These are phyloP conservation scores for Leptodontidium sp. DNA, from an alignment of 2,329 filamentous ascomycete genomes.

Conservation along the genomic window DNA sequence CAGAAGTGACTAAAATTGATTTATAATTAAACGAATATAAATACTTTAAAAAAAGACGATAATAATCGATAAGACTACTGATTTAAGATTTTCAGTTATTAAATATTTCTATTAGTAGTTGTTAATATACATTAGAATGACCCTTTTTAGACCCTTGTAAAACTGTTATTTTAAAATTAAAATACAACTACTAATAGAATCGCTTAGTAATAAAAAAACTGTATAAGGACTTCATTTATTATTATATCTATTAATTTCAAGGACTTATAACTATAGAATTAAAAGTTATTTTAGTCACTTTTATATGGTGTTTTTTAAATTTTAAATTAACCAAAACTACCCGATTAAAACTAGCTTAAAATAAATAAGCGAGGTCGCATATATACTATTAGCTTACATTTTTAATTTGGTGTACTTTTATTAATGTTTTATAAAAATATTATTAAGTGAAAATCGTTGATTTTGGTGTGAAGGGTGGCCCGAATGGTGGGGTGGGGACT, in stretches of 20 bases:
- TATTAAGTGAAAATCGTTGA: background rate
- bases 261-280: constrained; percentile 3
- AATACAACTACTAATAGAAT: constrained; percentile 5
- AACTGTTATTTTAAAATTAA: constrained; percentile 1
- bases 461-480: background rate
- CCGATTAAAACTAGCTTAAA: too few species aligned
- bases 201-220: constrained; percentile 1
- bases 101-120: background rate
- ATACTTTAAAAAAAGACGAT: too few species aligned
- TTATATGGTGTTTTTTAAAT: background rate
- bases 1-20: too few species aligned
- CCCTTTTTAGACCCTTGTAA: constrained; percentile 1
- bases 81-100: background rate
- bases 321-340: too few species aligned
- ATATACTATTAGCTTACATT: background rate
- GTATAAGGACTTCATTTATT: background rate
- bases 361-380: too few species aligned
- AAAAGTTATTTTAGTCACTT: constrained; percentile 7
- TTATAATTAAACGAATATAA: too few species aligned
- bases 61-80: too few species aligned
- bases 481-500: background rate
- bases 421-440: background rate
- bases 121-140: constrained; percentile 2
- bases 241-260: constrained; percentile 9
- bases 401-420: background rate